These are phyloP conservation scores for Solanum acaule DNA, from an alignment of 257 asterid genomes.

Conservation along the genomic window DNA sequence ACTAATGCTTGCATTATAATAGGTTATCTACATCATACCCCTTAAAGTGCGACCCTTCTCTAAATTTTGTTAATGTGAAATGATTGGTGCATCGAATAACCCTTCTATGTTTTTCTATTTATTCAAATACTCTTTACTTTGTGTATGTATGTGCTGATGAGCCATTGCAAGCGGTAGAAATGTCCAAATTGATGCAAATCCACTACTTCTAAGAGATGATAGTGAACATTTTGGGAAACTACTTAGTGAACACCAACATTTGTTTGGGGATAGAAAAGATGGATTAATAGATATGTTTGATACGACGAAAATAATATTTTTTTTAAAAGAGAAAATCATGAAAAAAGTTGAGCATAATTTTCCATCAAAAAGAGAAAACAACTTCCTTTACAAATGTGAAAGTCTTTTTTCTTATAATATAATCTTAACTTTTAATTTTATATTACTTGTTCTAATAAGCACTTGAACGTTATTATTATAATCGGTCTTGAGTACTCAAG, in stretches of 20 bases:
- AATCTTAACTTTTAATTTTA: background rate
- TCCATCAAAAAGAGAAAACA: background rate
- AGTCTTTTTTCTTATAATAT: background rate
- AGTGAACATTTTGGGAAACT: background rate
- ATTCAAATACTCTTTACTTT: background rate
- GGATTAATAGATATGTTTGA: background rate
- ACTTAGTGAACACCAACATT: background rate
- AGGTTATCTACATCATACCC: background rate
- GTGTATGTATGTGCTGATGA: background rate
- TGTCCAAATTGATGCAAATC: background rate
- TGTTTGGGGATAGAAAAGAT: background rate
- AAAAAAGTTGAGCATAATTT: background rate
- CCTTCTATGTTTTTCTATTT: too few species aligned
- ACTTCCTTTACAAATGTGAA: background rate
- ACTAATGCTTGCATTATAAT: too few species aligned
- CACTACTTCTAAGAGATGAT: background rate
- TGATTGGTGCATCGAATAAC: too few species aligned
- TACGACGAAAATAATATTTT: background rate
- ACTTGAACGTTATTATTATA: background rate
- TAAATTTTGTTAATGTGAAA: background rate
- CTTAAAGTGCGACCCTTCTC: background rate
- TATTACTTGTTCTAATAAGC: too few species aligned
- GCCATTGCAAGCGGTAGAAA: background rate
- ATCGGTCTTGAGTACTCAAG: background rate
- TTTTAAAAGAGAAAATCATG: too few species aligned